A percentile compares a stretch with the other conserved stretches of the same genome.
Conservation (phyloP, 352 stramenopile species). For the Phytophthora citricola region DNA sequence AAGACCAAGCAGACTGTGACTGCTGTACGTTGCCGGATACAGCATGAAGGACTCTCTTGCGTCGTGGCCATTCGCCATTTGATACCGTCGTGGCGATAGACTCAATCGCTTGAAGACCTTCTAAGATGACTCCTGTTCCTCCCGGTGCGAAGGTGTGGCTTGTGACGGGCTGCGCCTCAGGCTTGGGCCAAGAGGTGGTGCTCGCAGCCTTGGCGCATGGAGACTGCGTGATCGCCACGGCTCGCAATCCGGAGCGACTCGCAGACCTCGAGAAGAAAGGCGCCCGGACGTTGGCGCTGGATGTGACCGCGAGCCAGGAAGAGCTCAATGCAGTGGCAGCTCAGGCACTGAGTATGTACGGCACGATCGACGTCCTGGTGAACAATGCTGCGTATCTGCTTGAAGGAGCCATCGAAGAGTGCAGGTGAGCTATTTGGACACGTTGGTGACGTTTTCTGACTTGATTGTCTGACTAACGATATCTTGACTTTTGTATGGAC, state of each 20-base stretch:
- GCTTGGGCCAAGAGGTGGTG: constrained; percentile 42
- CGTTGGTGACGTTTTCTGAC: constrained; percentile 27
- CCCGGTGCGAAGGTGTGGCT: constrained; percentile 41
- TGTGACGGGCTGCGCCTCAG: constrained; percentile 50
- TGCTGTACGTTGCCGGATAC: constrained; percentile 20
- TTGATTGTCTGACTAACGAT: constrained; percentile 30
- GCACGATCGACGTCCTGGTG: constrained; percentile 46
- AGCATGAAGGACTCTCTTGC: not conserved
- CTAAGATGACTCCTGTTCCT: constrained; percentile 23
- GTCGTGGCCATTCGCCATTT: constrained; percentile 20
- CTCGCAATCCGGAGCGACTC: constrained; percentile 32
- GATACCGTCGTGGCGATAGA: not conserved
- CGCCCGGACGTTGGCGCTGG: constrained; percentile 39
- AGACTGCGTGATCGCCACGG: constrained; percentile 51
- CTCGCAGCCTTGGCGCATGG: constrained; percentile 38
- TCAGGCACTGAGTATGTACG: constrained; percentile 26
- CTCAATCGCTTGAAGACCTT: not conserved
- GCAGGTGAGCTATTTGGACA: constrained; percentile 29
- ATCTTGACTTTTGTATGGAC: constrained; percentile 21
- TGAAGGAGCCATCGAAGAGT: constrained; percentile 48
- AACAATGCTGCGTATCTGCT: constrained; percentile 56
- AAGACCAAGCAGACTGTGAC: constrained; percentile 27
- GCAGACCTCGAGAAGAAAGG: constrained; percentile 37
- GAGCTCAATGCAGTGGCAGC: constrained; percentile 31
- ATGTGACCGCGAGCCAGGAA: constrained; percentile 44